Evolutionary conservation across 441 rosid genomes (phyloP), one percentile per base, ranked within the genome.

Genomic region (Eugenia klotzschiana): DNA sequence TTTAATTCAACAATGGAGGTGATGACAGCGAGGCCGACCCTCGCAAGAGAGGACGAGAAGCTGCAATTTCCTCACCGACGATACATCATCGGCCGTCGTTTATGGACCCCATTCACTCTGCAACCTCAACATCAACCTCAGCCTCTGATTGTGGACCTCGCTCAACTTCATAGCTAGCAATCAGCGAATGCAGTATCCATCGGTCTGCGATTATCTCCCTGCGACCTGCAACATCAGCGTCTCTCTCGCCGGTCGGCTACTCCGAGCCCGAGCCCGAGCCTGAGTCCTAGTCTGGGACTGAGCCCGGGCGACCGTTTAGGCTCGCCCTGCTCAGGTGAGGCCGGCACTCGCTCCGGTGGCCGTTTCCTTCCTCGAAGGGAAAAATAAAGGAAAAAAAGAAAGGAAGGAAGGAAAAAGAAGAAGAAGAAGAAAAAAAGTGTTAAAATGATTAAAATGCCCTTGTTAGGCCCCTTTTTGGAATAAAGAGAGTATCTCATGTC

Each of bases 1-100:
- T 11, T 9, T 73, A 23, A 23, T 16, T 29, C 69, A 83, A 53
- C 15, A 73, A 52, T 73, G 84, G 84, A 83, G 84, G 84, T 83
- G 64, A 72, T 81, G 18, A 54, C 23, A 1, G n/a, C 15, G 9
- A 23, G 64, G 14, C 51, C 51, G 2, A 15, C 15, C 12, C 27
- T 81, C 74, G 80, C 64, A 83, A 83, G 84, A 83, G 84, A 83
- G 84, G 80, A 15, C 73, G 84, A 37, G 81, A 74, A 82, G 80
- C n/a, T 6, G 25, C 16, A 1, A 41, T 51, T 64, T n/a, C 49
- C 56, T 37, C n/a, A n/a, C 53, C 41, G 64, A 52, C 33, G 37
- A 82, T 20, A 82, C 84, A 3, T n/a, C n/a, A n/a, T n/a, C n/a
- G n/a, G n/a, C n/a, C 81, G 46, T 40, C 84, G 11, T 69, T 79